phyloP scores from a whole-genome alignment of 2,329 filamentous ascomycete genomes.

The Plenodomus tracheiphilus region DNA sequence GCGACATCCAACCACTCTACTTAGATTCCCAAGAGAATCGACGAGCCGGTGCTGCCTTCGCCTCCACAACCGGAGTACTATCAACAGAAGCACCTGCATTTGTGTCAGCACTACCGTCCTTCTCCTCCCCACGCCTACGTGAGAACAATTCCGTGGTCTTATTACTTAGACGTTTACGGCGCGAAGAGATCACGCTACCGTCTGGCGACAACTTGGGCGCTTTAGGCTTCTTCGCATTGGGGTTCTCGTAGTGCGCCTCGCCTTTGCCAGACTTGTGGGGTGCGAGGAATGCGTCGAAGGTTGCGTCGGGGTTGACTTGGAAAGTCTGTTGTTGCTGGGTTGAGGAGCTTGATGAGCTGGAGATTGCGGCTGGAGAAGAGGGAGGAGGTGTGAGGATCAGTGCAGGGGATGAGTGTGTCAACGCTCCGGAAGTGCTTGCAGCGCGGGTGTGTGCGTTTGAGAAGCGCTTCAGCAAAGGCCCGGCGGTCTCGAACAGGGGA shows the following conservation, averaged over 20 bases:
- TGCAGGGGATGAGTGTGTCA: background rate
- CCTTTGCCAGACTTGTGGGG: constrained; percentile 31
- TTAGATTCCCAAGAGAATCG: no score
- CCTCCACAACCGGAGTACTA: no score
- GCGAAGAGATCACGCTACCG: background rate
- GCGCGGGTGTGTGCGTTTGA: constrained; percentile 1
- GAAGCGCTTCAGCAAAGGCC: background rate
- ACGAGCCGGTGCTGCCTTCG: no score
- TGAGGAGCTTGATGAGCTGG: constrained; percentile 1
- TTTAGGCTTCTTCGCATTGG: constrained; percentile 6
- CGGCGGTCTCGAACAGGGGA: background rate
- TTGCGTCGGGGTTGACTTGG: constrained; percentile 14
- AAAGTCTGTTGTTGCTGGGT: constrained; percentile 12
- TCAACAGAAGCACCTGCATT: no score
- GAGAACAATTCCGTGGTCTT: background rate
- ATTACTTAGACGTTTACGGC: background rate
- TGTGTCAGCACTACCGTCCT: no score
- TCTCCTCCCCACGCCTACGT: background rate
- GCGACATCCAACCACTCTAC: no score
- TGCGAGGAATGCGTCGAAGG: constrained; percentile 33
- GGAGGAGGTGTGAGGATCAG: background rate
- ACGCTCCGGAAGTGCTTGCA: background rate
- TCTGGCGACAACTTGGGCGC: background rate
- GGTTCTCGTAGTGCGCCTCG: constrained; percentile 19
- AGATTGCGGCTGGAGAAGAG: background rate